Evolutionary conservation across 371 early-diverging fungal genomes (phyloP).

Genomic region (Encephalitozoon romaleae): DNA sequence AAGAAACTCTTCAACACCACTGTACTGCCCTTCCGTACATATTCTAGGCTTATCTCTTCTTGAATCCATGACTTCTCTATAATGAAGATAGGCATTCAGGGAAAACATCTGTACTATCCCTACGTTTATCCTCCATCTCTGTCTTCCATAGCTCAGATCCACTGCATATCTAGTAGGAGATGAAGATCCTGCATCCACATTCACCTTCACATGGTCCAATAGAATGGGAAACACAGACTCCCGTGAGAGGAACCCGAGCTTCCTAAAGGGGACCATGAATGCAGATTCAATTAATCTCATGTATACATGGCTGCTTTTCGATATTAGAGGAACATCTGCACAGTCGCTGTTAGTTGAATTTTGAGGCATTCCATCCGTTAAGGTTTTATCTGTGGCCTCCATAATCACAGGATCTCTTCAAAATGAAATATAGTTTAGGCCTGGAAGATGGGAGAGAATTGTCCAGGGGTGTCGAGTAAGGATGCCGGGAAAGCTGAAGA

Average conservation of each 20-base stretch:
- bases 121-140: conserved; percentile 1
- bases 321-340: background rate
- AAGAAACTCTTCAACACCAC: conserved; percentile 1
- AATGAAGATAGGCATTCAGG: background rate
- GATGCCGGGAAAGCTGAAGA: conserved; percentile 78
- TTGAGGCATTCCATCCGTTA: background rate
- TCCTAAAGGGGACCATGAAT: background rate
- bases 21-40: background rate
- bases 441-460: background rate
- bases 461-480: conserved; percentile 71
- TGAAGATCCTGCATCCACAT: background rate
- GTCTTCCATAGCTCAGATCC: background rate
- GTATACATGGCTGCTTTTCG: background rate
- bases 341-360: background rate
- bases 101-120: background rate
- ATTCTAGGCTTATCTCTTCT: background rate
- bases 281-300: background rate
- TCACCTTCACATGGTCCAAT: background rate
- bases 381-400: background rate
- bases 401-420: background rate
- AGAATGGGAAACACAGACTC: background rate
- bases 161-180: background rate
- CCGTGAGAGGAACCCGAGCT: background rate
- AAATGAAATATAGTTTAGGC: background rate
- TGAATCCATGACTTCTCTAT: background rate